Conservation (phyloP, 2,329 filamentous ascomycete species). For the Penicillium sp. region DNA sequence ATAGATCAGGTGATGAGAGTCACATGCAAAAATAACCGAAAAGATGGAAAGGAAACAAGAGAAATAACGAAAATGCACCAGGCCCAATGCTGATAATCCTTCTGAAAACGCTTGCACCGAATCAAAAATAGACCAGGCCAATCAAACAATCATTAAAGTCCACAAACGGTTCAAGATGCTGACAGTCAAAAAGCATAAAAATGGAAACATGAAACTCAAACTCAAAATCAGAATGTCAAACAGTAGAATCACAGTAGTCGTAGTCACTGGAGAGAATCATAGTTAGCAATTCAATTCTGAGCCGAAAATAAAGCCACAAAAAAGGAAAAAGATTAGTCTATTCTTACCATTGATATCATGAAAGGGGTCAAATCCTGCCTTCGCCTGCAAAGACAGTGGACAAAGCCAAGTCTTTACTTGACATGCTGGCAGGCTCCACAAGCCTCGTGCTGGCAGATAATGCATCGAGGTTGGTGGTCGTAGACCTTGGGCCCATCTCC, state of each 20-base stretch:
- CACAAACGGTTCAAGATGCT: not conserved
- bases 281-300: not conserved
- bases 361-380: not conserved
- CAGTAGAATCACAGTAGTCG: not conserved
- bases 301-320: not conserved
- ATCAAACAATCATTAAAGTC: not conserved
- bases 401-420: constrained; percentile 27
- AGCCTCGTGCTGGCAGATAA: constrained; percentile 35
- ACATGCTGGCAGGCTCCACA: constrained; percentile 35
- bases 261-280: not conserved
- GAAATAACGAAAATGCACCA: not conserved
- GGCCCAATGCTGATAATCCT: constrained; percentile 1
- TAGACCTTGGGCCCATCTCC: constrained; percentile 44
- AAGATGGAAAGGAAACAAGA: not conserved
- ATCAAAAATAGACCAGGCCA: not conserved
- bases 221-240: not conserved
- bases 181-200: not conserved
- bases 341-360: not conserved
- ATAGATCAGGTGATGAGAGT: not conserved
- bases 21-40: not conserved
- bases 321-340: not conserved
- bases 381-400: constrained; percentile 4
- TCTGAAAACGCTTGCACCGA: not conserved
- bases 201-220: not conserved
- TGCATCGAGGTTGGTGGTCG: constrained; percentile 35